Conservation (phyloP, 176 grass and related monocot genomes). For the Poa pratensis region DNA sequence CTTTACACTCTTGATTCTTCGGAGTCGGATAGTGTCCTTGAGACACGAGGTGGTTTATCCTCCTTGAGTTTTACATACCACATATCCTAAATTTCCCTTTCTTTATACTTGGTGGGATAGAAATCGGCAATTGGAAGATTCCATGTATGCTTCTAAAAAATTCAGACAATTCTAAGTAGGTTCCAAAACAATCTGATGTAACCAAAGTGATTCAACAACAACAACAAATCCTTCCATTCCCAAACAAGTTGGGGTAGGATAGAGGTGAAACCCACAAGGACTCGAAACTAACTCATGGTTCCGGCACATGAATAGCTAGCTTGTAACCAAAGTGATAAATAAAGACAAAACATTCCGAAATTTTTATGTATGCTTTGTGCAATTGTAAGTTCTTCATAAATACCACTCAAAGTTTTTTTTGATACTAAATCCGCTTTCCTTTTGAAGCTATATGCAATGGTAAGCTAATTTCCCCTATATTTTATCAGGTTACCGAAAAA, state of each 20-base stretch:
- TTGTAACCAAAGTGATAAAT: background rate
- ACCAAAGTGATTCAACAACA: background rate
- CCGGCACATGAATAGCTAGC: no score
- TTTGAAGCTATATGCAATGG: background rate
- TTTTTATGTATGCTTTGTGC: background rate
- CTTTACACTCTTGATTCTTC: background rate
- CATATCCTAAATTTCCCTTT: background rate
- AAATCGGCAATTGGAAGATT: no score
- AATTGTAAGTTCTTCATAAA: background rate
- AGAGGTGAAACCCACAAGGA: no score
- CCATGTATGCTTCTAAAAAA: no score
- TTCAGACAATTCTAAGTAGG: no score
- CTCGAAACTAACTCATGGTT: no score
- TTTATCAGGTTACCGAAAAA: background rate
- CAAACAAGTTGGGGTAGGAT: no score
- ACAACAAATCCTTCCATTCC: no score
- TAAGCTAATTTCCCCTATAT: background rate
- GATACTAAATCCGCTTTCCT: background rate
- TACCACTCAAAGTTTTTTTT: background rate
- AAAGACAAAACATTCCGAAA: no score
- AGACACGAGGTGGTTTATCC: background rate
- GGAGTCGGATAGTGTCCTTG: background rate
- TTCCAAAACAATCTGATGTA: no score
- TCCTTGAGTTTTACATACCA: background rate
- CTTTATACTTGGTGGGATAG: background rate